Evolutionary conservation across 495 filamentous ascomycete genomes (phyloP).

Genomic region (Podospora anserina): DNA sequence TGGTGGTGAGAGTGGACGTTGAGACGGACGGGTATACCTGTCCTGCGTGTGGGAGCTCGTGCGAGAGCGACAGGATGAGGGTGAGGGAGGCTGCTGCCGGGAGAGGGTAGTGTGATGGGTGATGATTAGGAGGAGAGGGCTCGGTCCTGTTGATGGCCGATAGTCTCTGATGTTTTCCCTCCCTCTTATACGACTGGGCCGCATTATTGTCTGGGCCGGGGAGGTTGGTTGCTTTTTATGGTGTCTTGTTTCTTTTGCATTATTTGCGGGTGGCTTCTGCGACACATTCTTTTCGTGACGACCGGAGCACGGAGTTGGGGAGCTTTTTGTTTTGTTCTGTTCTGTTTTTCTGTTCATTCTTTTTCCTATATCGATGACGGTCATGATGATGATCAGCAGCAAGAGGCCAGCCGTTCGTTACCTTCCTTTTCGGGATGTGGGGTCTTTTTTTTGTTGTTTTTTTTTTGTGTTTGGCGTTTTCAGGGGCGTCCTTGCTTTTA

Average conservation of each 20-base stretch:
- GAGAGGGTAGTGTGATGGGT: background rate
- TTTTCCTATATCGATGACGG: background rate
- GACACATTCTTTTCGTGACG: background rate
- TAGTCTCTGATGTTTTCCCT: background rate
- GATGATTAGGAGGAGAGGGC: background rate
- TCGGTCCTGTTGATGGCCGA: background rate
- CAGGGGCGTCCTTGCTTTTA: background rate
- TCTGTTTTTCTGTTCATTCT: background rate
- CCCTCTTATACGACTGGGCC: background rate
- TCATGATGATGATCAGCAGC: background rate
- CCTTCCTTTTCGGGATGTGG: background rate
- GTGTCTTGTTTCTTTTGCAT: conserved; percentile 12
- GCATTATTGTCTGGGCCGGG: background rate
- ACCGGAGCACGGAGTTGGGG: background rate
- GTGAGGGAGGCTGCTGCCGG: background rate
- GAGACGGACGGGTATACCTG: conserved; percentile 39
- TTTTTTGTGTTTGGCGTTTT: background rate
- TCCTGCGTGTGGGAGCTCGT: conserved; percentile 37
- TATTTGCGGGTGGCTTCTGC: background rate
- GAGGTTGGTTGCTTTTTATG: conserved; percentile 4
- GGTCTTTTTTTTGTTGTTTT: background rate
- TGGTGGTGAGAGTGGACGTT: conserved; percentile 35
- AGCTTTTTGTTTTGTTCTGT: background rate
- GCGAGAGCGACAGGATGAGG: conserved; percentile 38
- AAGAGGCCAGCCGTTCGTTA: conserved; percentile 3